phyloP scores from a whole-genome alignment of 2,329 filamentous ascomycete genomes.

The Calonectria leucothoes region DNA sequence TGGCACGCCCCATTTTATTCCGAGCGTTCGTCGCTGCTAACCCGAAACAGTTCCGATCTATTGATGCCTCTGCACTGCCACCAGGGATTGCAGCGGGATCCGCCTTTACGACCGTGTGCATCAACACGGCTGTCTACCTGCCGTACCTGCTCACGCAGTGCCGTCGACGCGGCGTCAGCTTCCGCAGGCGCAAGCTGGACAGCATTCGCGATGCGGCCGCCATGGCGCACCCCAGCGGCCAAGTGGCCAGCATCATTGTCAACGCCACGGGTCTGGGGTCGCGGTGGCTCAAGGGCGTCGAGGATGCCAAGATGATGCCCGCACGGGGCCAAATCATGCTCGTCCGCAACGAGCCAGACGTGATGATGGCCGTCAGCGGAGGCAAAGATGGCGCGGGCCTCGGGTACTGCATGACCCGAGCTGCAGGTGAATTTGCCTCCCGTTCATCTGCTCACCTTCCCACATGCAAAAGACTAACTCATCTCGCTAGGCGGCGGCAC shows the following conservation, averaged over 20 bases:
- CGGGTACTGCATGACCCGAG: slow-evolving; percentile 81
- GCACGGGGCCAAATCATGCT: slow-evolving; percentile 79
- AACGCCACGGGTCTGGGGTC: slow-evolving; percentile 79
- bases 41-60: neutral
- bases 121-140: slow-evolving; percentile 79
- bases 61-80: neutral
- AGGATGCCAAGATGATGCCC: slow-evolving; percentile 72
- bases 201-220: slow-evolving; percentile 70
- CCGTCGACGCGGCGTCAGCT: slow-evolving; percentile 67
- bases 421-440: slow-evolving; percentile 55
- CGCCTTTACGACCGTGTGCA: slow-evolving; percentile 78
- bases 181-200: slow-evolving; percentile 61
- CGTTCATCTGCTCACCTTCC: too few relatives aligned
- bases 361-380: slow-evolving; percentile 58
- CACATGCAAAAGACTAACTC: neutral
- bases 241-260: slow-evolving; percentile 68
- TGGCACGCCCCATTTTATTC: neutral
- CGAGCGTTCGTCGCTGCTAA: neutral
- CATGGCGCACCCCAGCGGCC: slow-evolving; percentile 40
- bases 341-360: slow-evolving; percentile 73
- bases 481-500: slow-evolving; percentile 68
- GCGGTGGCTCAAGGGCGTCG: slow-evolving; percentile 74
- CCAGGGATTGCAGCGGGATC: slow-evolving; percentile 76
- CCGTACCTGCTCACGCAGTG: slow-evolving; percentile 77
- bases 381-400: slow-evolving; percentile 72